Base-by-base conservation (phyloP, 2,329 filamentous ascomycete genomes). In the Trichoderma sp. region DNA sequence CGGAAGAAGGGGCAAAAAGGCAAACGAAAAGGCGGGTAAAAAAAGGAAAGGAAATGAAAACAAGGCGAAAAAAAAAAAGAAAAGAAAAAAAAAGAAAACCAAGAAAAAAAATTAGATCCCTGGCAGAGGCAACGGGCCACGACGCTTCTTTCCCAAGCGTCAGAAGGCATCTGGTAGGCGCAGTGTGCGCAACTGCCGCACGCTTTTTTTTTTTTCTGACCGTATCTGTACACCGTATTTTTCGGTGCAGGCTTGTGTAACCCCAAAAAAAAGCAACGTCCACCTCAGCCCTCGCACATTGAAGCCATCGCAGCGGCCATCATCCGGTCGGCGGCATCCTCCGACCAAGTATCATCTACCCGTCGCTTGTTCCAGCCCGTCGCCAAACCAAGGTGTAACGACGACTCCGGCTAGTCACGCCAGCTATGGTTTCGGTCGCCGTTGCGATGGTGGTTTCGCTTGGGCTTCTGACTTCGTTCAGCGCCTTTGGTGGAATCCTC, bases 201-300 rank as follows among this genome's bases (percentile, higher is more conserved):
- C 26, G 24, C n/a, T 26, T 21, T 24, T 36, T 36, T 24, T 28
- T 56, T 60, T 39, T 8, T 3, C 21, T 58, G 56, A 5, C 36
- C 58, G 30, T 57, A 63, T 32, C 64, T 28, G 60, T 56, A 64
- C 68, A 64, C 58, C 68, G 68, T 70, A 64, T 70, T 70, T 63
- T 70, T 30, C 66, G 58, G 34, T 14, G 43, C 39, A 21, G 30
- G 15, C 57, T 30, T 70, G 43, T 56, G 68, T 12, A 43, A 62
- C 43, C 43, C 43, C 68, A 30, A 24, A 30, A 56, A 11, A 11
- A 62, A 63, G 12, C 24, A 66, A 53, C 32, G 30, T 30, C 28
- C 32, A 53, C n/a, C 43, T 32, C 8, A 57, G 24, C 47, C 32
- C 18, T 14, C 24, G 12, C 14, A 9, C 28, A 30, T 21, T 47